Evolutionary conservation across 176 grass and related monocot genomes (phyloP).

Genomic region (Ensete ventricosum): DNA sequence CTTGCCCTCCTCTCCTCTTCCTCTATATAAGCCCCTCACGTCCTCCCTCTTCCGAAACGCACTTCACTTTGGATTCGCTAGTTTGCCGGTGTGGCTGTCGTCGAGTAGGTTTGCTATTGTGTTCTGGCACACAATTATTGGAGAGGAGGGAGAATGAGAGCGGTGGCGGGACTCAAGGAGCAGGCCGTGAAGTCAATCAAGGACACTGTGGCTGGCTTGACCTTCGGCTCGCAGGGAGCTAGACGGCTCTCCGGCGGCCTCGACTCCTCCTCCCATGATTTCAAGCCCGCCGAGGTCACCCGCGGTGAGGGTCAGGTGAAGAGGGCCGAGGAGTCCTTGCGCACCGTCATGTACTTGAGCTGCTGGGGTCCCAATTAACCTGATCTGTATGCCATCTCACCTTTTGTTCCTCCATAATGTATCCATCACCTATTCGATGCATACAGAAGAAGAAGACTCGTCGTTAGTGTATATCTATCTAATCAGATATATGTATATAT

Average conservation of each 20-base stretch:
- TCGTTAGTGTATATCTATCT: too few relatives aligned
- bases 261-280: constrained; percentile 20
- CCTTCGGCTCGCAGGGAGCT: constrained; percentile 9
- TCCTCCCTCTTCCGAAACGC: fast-evolving
- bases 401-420: too few relatives aligned
- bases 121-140: too few relatives aligned
- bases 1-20: too few relatives aligned
- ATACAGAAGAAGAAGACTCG: too few relatives aligned
- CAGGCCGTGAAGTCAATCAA: constrained; percentile 8
- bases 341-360: constrained; percentile 60
- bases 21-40: too few relatives aligned
- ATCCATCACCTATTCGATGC: too few relatives aligned
- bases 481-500: too few relatives aligned
- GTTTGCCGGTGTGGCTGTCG: too few relatives aligned
- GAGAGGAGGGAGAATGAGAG: constrained; percentile 4
- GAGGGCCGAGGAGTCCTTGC: constrained; percentile 59
- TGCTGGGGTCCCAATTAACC: constrained; percentile 72
- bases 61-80: too few relatives aligned
- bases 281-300: constrained; percentile 23
- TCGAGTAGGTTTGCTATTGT: too few relatives aligned
- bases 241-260: constrained; percentile 22
- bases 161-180: constrained; percentile 10
- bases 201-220: background rate
- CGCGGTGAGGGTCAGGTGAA: constrained; percentile 24
- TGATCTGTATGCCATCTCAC: too few relatives aligned